phyloP scores from a whole-genome alignment of 2,329 filamentous ascomycete species.

The Neonectria coccinea region DNA sequence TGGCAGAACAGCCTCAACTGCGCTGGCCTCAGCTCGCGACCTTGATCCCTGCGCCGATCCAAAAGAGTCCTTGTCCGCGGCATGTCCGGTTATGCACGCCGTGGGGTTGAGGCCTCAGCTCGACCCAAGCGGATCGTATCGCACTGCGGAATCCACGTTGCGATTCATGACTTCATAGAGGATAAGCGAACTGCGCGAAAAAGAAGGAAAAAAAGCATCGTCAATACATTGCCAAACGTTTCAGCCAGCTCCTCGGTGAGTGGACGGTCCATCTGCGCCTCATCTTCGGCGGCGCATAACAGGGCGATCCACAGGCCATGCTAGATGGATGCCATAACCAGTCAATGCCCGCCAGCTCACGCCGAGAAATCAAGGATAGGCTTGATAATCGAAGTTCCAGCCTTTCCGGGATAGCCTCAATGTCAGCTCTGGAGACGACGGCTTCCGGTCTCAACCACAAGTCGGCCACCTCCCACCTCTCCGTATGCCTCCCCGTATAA shows the following conservation, averaged over 20 bases:
- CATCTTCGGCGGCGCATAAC: slow-evolving; percentile 19
- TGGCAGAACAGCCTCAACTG: background rate
- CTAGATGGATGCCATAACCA: slow-evolving; percentile 2
- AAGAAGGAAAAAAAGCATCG: background rate
- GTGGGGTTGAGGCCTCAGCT: slow-evolving; percentile 1
- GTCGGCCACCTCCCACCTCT: background rate
- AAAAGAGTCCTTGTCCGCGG: background rate
- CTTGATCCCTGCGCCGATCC: slow-evolving; percentile 3
- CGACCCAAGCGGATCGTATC: background rate
- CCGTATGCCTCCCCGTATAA: background rate
- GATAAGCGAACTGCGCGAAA: background rate
- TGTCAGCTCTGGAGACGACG: slow-evolving; percentile 3
- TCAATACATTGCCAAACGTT: background rate
- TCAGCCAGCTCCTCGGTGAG: background rate
- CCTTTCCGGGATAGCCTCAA: slow-evolving; percentile 7
- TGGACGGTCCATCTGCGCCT: slow-evolving; percentile 5
- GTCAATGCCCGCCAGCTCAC: slow-evolving; percentile 13
- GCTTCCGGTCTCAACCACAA: slow-evolving; percentile 7
- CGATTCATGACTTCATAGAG: background rate
- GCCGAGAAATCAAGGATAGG: slow-evolving; percentile 18
- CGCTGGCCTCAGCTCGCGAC: background rate
- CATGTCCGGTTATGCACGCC: slow-evolving; percentile 8
- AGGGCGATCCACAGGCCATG: slow-evolving; percentile 7
- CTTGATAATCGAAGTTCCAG: slow-evolving; percentile 1
- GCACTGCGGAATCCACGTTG: background rate